Conservation (phyloP, 306 rosid genomes). For the peach (Prunus persica) region Prunus_persica_NCBIv2 NC_034009.1:4045501-4046000, state of each 20-base stretch:
- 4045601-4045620: slow-evolving; percentile 67
- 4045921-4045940: slow-evolving; percentile 73
- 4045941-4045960: neutral
- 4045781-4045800: neutral
- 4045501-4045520: neutral
- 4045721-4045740: slow-evolving; percentile 66
- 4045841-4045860: slow-evolving; percentile 52
- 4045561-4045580: slow-evolving; percentile 57
- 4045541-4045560: neutral
- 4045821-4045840: neutral
- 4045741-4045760: slow-evolving; percentile 52
- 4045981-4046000: neutral
- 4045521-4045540: neutral
- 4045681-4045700: slow-evolving; percentile 85
- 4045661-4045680: slow-evolving; percentile 60
- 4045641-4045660: slow-evolving; percentile 56
- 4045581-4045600: slow-evolving; percentile 62
- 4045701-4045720: slow-evolving; percentile 64
- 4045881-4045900: slow-evolving; percentile 90
- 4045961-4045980: neutral
- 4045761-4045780: neutral
- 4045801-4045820: neutral
- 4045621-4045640: slow-evolving; percentile 53
- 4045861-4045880: slow-evolving; percentile 77
- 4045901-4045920: slow-evolving; percentile 83